Percentiles rank a stretch among this genome's conserved stretches.
Conservation (phyloP, 495 filamentous ascomycete species). For the Lentithecium fluviatile region DNA sequence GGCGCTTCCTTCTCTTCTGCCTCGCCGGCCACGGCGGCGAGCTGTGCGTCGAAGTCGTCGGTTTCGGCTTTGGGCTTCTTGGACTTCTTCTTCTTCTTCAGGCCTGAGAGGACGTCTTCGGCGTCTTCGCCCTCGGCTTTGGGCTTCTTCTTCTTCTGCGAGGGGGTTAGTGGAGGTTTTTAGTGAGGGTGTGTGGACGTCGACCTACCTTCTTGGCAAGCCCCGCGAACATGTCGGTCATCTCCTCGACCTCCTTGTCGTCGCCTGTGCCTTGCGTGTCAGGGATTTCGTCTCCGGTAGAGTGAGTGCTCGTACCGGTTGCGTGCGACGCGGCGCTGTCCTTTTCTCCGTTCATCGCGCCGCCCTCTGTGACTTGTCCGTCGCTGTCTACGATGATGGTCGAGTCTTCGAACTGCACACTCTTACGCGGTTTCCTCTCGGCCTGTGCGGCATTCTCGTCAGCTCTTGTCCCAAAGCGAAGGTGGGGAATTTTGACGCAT, state of each 20-base stretch:
- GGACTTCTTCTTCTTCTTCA: constrained; percentile 52
- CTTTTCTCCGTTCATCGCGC: constrained; percentile 58
- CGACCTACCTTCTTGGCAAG: constrained; percentile 72
- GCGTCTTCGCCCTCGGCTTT: constrained; percentile 2
- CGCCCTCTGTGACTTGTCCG: constrained; percentile 70
- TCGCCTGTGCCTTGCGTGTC: constrained; percentile 29
- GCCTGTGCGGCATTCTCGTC: constrained; percentile 4
- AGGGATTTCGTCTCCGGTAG: constrained; percentile 2
- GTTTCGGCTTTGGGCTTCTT: constrained; percentile 55
- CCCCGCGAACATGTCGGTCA: constrained; percentile 72
- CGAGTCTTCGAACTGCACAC: constrained; percentile 84
- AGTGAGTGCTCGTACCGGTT: constrained; percentile 49
- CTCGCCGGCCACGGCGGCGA: constrained; percentile 69
- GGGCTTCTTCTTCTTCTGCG: constrained; percentile 77
- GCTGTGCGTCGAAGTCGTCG: constrained; percentile 74
- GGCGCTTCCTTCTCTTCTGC: constrained; percentile 52
- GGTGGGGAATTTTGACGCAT: constrained; percentile 1
- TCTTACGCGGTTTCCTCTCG: constrained; percentile 72
- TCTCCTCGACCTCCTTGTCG: constrained; percentile 68
- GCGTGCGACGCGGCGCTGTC: constrained; percentile 67
- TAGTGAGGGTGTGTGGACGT: constrained; percentile 47
- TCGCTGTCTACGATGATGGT: constrained; percentile 79
- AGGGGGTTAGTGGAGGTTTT: constrained; percentile 71
- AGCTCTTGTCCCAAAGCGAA: neutral
- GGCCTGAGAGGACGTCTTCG: constrained; percentile 2